Conservation (phyloP, 805 yeast genomes). For the Ogataea nonfermentans region DNA sequence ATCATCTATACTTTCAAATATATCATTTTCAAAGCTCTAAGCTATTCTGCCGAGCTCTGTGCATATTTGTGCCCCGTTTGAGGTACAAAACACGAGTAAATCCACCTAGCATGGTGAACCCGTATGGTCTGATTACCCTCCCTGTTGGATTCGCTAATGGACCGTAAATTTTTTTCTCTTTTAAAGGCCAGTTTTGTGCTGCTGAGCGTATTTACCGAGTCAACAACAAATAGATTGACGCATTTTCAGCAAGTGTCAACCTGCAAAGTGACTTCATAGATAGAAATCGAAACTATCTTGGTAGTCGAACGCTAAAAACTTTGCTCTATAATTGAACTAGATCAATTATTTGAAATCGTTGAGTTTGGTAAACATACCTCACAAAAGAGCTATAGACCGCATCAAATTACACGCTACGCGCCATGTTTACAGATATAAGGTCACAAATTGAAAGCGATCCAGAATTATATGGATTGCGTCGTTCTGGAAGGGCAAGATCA, state of each 20-base stretch:
- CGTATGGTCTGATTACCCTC: conserved; percentile 10
- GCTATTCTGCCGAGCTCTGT: no score
- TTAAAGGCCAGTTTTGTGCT: conserved; percentile 9
- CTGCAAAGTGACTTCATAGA: not conserved
- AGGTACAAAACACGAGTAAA: no score
- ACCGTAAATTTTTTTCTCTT: conserved; percentile 9
- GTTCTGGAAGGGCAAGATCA: conserved; percentile 63
- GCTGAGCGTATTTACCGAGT: conserved; percentile 1
- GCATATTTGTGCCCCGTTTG: no score
- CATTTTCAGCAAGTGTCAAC: not conserved
- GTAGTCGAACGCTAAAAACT: not conserved
- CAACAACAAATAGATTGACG: not conserved
- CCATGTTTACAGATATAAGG: conserved; percentile 24
- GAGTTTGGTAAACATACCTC: conserved; percentile 3
- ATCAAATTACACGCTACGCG: not conserved
- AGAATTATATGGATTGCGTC: conserved; percentile 78
- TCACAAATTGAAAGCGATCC: conserved; percentile 64
- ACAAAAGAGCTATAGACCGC: not conserved
- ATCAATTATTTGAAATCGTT: not conserved
- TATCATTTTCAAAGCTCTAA: no score
- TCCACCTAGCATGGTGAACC: no score
- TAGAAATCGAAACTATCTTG: not conserved
- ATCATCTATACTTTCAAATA: no score
- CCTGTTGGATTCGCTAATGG: conserved; percentile 10
- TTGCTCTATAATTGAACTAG: not conserved